These are phyloP conservation scores for bread wheat (Triticum aestivum) DNA, from an alignment of 176 grass and related monocot genomes.

Conservation along the genomic window IWGSC_CS_RefSeq_v2.1 NC_057811.1:37290039-37290538, in stretches of 20 bases:
- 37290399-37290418: conserved; percentile 7
- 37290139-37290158: conserved; percentile 25
- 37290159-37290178: conserved; percentile 26
- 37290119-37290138: neutral
- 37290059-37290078: neutral
- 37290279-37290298: neutral
- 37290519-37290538: neutral
- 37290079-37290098: conserved; percentile 21
- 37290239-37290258: neutral
- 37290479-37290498: conserved; percentile 14
- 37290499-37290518: neutral
- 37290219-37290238: neutral
- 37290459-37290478: conserved; percentile 38
- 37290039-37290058: neutral
- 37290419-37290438: neutral
- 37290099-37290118: too few species aligned
- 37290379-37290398: conserved; percentile 14
- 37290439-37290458: conserved; percentile 31
- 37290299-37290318: conserved; percentile 13
- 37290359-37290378: neutral
- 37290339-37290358: neutral
- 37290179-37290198: conserved; percentile 49
- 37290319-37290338: neutral
- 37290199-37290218: conserved; percentile 31
- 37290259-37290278: conserved; percentile 22